These are phyloP conservation scores for Periglandula ipomoeae DNA, from an alignment of 2,329 filamentous ascomycete species.

Conservation along the genomic window DNA sequence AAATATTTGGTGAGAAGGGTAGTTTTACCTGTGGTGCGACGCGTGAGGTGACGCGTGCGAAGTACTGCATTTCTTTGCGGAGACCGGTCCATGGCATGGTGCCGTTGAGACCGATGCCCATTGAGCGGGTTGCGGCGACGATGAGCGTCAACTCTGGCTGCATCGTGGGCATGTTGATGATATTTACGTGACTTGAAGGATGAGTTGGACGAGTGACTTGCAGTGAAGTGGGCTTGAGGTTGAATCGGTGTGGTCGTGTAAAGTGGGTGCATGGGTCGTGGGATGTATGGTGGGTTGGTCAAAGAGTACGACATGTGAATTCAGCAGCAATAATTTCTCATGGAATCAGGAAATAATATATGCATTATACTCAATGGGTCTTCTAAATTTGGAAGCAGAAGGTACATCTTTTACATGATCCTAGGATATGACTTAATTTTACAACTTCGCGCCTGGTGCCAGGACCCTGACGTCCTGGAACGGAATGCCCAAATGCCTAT, in stretches of 20 bases:
- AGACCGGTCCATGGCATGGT: constrained; percentile 83
- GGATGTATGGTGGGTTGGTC: neutral
- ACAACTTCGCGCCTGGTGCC: constrained; percentile 27
- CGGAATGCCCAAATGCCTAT: constrained; percentile 53
- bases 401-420: no score
- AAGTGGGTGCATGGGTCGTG: neutral
- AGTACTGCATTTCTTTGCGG: constrained; percentile 89
- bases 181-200: no score
- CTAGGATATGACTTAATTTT: no score
- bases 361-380: no score
- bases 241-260: neutral
- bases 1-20: neutral
- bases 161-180: no score
- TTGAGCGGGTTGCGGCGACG: constrained; percentile 80
- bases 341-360: no score
- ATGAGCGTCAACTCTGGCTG: constrained; percentile 70
- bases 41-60: constrained; percentile 78
- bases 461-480: constrained; percentile 41
- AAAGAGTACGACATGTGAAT: neutral
- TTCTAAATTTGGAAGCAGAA: no score
- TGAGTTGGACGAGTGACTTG: neutral
- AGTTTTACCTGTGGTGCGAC: constrained; percentile 32
- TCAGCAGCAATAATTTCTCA: no score
- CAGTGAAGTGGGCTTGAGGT: neutral
- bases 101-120: constrained; percentile 79